Percentiles rank a stretch among this genome's conserved stretches.
Evolutionary conservation across 164 flowering plant species (phyloP).

Genomic region (Echeveria elegans): DNA sequence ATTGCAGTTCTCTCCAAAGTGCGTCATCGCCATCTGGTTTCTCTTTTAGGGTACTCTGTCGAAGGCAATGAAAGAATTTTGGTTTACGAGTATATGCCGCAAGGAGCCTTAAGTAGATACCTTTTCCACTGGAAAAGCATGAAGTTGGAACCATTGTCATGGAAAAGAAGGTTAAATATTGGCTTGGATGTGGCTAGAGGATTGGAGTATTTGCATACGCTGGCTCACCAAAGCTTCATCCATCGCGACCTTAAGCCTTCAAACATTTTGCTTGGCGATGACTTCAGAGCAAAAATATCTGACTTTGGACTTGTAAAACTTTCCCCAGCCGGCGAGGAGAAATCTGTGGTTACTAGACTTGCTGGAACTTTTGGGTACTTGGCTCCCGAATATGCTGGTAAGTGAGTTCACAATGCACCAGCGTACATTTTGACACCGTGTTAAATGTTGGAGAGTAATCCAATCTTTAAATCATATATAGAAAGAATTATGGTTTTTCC

Average conservation of each 20-base stretch:
- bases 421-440: not conserved
- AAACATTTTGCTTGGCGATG: slow-evolving; percentile 2
- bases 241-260: slow-evolving; percentile 9
- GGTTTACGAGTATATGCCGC: not conserved
- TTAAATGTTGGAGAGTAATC: not conserved
- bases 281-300: slow-evolving; percentile 7
- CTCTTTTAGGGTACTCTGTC: slow-evolving; percentile 10
- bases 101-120: not conserved
- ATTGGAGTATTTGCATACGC: slow-evolving; percentile 6
- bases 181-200: slow-evolving; percentile 11
- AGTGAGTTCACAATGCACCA: not conserved
- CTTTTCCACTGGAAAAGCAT: slow-evolving; percentile 1
- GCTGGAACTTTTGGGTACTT: slow-evolving; percentile 10
- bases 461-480: too few species aligned
- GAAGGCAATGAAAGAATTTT: slow-evolving; percentile 7
- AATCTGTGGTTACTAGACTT: slow-evolving; percentile 8
- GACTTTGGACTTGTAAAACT: slow-evolving; percentile 10
- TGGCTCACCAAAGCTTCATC: slow-evolving; percentile 9
- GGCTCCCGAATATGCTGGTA: not conserved
- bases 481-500: too few species aligned
- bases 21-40: slow-evolving; percentile 9
- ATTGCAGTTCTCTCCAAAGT: slow-evolving; percentile 11
- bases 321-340: not conserved
- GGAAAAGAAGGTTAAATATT: slow-evolving; percentile 8
- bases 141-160: slow-evolving; percentile 4